These are phyloP conservation scores for Telopea speciosissima DNA, from an alignment of 177 flowering plant genomes.

Conservation along the genomic window DNA sequence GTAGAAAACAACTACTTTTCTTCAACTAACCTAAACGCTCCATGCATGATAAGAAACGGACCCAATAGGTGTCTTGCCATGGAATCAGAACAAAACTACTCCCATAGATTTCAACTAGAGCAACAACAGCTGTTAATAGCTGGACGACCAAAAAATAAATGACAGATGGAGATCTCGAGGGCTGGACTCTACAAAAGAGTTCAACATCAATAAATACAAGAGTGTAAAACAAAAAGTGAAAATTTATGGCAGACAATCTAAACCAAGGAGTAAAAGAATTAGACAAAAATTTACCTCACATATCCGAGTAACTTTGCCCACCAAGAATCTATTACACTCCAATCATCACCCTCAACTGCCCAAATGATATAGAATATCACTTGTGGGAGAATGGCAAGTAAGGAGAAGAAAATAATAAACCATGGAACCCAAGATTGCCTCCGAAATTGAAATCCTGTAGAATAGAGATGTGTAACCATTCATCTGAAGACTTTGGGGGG, in stretches of 20 bases:
- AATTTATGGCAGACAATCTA: background rate
- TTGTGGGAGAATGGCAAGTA: slow-evolving; percentile 47
- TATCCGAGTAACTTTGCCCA: slow-evolving; percentile 78
- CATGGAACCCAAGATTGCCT: slow-evolving; percentile 42
- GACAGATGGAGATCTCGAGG: slow-evolving; percentile 56
- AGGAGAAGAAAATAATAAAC: slow-evolving; percentile 50
- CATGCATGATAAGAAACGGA: slow-evolving; percentile 32
- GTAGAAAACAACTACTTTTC: slow-evolving; percentile 2
- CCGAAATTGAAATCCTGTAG: slow-evolving; percentile 52
- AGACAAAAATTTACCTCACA: slow-evolving; percentile 40
- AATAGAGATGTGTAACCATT: slow-evolving; percentile 9
- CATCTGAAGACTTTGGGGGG: background rate
- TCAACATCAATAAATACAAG: slow-evolving; percentile 2
- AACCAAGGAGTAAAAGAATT: background rate
- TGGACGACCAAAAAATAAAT: slow-evolving; percentile 61
- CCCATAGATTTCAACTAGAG: slow-evolving; percentile 39
- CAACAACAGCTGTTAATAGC: slow-evolving; percentile 44
- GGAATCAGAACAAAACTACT: slow-evolving; percentile 31
- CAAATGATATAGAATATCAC: slow-evolving; percentile 47
- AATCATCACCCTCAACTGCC: slow-evolving; percentile 37
- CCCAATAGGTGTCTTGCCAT: slow-evolving; percentile 47
- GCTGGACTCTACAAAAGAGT: slow-evolving; percentile 49
- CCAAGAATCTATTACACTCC: slow-evolving; percentile 50
- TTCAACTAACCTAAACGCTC: slow-evolving; percentile 65
- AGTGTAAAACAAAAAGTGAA: background rate